A percentile compares a stretch with the other conserved stretches of the same genome.
These are phyloP conservation scores for Tulasnella sp. DNA, from an alignment of 768 basidiomycete genomes.

Conservation along the genomic window DNA sequence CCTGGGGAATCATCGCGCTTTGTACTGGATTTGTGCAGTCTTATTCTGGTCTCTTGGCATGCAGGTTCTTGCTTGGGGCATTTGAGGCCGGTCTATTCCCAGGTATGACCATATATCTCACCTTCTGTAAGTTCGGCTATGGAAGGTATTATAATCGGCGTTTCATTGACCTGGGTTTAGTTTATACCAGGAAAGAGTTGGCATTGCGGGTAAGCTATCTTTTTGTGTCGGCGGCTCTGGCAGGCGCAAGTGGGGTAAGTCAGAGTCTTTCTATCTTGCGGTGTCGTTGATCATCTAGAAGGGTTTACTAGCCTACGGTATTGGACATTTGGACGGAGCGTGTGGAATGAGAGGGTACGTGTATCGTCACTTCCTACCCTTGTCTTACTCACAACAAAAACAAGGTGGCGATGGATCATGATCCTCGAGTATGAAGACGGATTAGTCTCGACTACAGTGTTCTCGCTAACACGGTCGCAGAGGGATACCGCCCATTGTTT, in stretches of 20 bases:
- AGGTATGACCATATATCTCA: constrained; percentile 12
- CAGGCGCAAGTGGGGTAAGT: constrained; percentile 14
- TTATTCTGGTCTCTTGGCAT: constrained; percentile 5
- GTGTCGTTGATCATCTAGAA: neutral
- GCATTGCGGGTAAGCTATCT: constrained; percentile 15
- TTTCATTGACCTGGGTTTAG: neutral
- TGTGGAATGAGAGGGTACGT: constrained; percentile 13
- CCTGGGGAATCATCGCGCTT: constrained; percentile 10
- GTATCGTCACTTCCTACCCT: no score
- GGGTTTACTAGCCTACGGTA: constrained; percentile 15
- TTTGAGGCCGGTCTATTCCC: constrained; percentile 17
- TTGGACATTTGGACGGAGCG: constrained; percentile 11
- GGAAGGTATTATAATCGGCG: neutral
- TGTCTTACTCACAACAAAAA: neutral
- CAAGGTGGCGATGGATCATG: constrained; percentile 16
- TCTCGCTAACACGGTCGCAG: no score
- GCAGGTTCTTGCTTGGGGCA: constrained; percentile 11
- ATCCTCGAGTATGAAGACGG: constrained; percentile 10
- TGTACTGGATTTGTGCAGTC: constrained; percentile 11
- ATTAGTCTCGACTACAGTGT: neutral
- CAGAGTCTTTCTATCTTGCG: neutral
- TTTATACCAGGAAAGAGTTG: constrained; percentile 12
- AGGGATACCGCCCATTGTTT: constrained; percentile 6
- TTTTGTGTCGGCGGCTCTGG: constrained; percentile 12
- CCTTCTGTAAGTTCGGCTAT: constrained; percentile 5